Evolutionary conservation across 768 basidiomycete genomes (phyloP).

Genomic region (Tylopilus plumbeoviolaceoides): DNA sequence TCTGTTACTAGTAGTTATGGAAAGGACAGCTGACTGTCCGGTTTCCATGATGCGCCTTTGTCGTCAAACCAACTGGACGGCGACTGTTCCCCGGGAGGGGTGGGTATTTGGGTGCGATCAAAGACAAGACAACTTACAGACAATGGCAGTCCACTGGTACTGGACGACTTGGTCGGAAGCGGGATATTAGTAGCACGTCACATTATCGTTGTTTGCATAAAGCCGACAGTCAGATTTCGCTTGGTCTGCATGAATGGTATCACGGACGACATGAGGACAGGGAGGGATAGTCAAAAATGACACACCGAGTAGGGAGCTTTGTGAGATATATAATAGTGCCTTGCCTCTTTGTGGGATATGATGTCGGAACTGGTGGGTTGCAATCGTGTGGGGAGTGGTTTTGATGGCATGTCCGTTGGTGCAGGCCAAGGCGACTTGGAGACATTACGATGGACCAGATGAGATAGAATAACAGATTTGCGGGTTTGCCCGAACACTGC

Average conservation of each 20-base stretch:
- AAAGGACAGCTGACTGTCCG: constrained; percentile 27
- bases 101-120: constrained; percentile 12
- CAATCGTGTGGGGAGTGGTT: constrained; percentile 29
- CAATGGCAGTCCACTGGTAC: constrained; percentile 69
- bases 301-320: constrained; percentile 24
- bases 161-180: constrained; percentile 58
- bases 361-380: constrained; percentile 6
- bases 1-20: no score
- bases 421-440: constrained; percentile 42
- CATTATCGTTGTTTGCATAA: constrained; percentile 61
- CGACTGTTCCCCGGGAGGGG: constrained; percentile 64
- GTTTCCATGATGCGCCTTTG: constrained; percentile 43
- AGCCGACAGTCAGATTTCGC: constrained; percentile 51
- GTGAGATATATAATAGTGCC: constrained; percentile 23
- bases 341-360: constrained; percentile 21
- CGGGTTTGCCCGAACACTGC: constrained; percentile 17
- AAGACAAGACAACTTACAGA: constrained; percentile 55
- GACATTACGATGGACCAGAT: constrained; percentile 34
- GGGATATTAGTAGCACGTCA: constrained; percentile 84
- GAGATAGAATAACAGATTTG: constrained; percentile 21
- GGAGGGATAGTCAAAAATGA: constrained; percentile 10
- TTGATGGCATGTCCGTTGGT: constrained; percentile 35
- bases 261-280: constrained; percentile 2
- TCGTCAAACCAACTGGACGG: constrained; percentile 66
- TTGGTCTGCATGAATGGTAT: constrained; percentile 14